These are phyloP conservation scores for Dothideomycetidae sp. DNA, from an alignment of 2,329 filamentous ascomycete genomes.

Conservation along the genomic window DNA sequence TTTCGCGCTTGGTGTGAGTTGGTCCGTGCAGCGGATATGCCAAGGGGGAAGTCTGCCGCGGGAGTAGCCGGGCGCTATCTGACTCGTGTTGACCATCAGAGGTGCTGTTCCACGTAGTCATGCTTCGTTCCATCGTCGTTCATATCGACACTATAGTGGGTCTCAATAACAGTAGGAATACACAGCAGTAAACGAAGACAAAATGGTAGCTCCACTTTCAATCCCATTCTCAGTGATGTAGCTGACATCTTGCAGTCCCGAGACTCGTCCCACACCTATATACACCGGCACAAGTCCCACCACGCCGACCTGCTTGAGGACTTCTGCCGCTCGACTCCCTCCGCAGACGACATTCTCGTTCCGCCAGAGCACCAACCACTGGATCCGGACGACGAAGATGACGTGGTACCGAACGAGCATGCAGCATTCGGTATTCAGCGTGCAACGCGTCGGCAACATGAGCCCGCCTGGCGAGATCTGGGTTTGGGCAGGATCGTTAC, in stretches of 20 bases:
- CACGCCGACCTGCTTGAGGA: slow-evolving; percentile 65
- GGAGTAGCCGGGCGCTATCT: no score
- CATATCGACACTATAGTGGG: no score
- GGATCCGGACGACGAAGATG: slow-evolving; percentile 79
- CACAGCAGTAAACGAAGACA: no score
- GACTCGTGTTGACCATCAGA: neutral
- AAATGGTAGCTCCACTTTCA: slow-evolving; percentile 5
- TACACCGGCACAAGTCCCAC: slow-evolving; percentile 58
- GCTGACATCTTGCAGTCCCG: slow-evolving; percentile 34
- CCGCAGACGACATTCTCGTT: slow-evolving; percentile 65
- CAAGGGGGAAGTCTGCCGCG: no score
- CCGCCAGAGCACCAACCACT: slow-evolving; percentile 64
- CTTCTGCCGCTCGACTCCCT: slow-evolving; percentile 30
- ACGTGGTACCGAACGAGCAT: slow-evolving; percentile 77
- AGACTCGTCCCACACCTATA: slow-evolving; percentile 59
- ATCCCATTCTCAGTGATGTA: neutral
- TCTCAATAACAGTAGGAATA: no score
- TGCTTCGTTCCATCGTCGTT: no score
- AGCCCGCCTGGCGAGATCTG: slow-evolving; percentile 66
- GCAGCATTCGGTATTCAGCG: slow-evolving; percentile 75
- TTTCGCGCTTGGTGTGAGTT: neutral
- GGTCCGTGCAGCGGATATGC: neutral
- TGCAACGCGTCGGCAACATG: slow-evolving; percentile 56
- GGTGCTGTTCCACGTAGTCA: no score
- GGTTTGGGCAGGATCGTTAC: slow-evolving; percentile 58